Percentiles rank a stretch among this genome's conserved stretches.
phyloP scores from a whole-genome alignment of 108 stramenopile genomes.

The Skeletonema costatum region DNA sequence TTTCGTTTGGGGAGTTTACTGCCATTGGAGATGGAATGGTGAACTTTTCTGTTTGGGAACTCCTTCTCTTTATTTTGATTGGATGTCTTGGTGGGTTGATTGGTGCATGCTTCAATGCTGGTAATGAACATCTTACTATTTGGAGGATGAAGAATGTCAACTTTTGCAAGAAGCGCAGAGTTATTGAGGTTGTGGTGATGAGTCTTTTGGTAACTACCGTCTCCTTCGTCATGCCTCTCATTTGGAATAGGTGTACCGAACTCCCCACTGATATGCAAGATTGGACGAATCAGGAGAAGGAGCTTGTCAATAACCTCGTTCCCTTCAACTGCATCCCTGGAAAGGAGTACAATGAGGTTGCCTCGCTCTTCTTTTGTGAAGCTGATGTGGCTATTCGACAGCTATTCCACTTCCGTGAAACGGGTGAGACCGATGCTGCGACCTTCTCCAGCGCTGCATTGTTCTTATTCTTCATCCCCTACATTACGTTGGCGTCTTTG shows the following conservation, averaged over 20 bases:
- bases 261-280: slow-evolving; percentile 94
- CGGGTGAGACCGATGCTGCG: slow-evolving; percentile 79
- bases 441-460: slow-evolving; percentile 94
- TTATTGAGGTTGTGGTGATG: slow-evolving; percentile 83
- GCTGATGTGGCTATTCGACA: slow-evolving; percentile 96
- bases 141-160: slow-evolving; percentile 91
- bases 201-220: slow-evolving; percentile 73
- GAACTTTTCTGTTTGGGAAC: slow-evolving; percentile 94
- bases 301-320: slow-evolving; percentile 88
- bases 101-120: slow-evolving; percentile 95
- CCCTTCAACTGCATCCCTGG: slow-evolving; percentile 89
- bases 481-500: slow-evolving; percentile 82
- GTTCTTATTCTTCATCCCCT: slow-evolving; percentile 94
- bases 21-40: slow-evolving; percentile 61
- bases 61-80: slow-evolving; percentile 85
- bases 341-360: slow-evolving; percentile 97
- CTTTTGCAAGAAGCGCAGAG: slow-evolving; percentile 64
- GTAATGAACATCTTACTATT: slow-evolving; percentile 89
- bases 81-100: slow-evolving; percentile 94
- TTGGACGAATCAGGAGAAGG: slow-evolving; percentile 95
- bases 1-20: slow-evolving; percentile 95
- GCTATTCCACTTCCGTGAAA: slow-evolving; percentile 95
- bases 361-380: slow-evolving; percentile 92
- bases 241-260: slow-evolving; percentile 90
- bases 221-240: slow-evolving; percentile 83